phyloP scores from a whole-genome alignment of 1,284 basidiomycete species.

The Wolfiporia cocos region DNA sequence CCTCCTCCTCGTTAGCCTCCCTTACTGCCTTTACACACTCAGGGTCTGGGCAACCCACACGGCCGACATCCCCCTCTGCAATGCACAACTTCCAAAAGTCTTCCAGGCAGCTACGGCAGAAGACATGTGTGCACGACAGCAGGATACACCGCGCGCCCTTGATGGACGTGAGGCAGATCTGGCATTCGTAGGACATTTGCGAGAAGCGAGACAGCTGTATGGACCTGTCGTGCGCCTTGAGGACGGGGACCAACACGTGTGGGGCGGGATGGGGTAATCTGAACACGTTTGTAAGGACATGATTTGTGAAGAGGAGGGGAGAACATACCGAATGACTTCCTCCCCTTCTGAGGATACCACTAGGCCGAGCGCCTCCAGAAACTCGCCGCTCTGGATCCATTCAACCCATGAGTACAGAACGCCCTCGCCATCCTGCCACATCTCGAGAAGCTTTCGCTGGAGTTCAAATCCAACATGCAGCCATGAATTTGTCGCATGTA shows the following conservation, averaged over 20 bases:
- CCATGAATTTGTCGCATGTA: slow-evolving; percentile 59
- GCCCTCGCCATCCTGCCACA: slow-evolving; percentile 57
- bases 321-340: slow-evolving; percentile 39
- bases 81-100: slow-evolving; percentile 76
- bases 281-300: slow-evolving; percentile 9
- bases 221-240: slow-evolving; percentile 43
- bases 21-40: slow-evolving; percentile 64
- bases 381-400: slow-evolving; percentile 57
- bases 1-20: slow-evolving; percentile 64
- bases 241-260: slow-evolving; percentile 38
- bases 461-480: slow-evolving; percentile 37
- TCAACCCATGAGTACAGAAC: slow-evolving; percentile 69
- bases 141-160: slow-evolving; percentile 67
- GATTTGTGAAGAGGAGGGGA: slow-evolving; percentile 2
- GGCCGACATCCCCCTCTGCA: slow-evolving; percentile 61
- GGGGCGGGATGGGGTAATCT: slow-evolving; percentile 56
- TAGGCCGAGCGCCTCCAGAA: slow-evolving; percentile 38
- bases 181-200: slow-evolving; percentile 55
- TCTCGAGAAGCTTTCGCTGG: slow-evolving; percentile 34
- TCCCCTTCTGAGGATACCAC: slow-evolving; percentile 18
- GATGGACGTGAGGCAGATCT: slow-evolving; percentile 62
- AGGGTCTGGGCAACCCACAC: slow-evolving; percentile 69
- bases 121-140: slow-evolving; percentile 64
- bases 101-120: slow-evolving; percentile 64
- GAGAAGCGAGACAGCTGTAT: slow-evolving; percentile 47